Evolutionary conservation across 2,329 filamentous ascomycete genomes (phyloP).

Genomic region (Malbranchea zuffiana): DNA sequence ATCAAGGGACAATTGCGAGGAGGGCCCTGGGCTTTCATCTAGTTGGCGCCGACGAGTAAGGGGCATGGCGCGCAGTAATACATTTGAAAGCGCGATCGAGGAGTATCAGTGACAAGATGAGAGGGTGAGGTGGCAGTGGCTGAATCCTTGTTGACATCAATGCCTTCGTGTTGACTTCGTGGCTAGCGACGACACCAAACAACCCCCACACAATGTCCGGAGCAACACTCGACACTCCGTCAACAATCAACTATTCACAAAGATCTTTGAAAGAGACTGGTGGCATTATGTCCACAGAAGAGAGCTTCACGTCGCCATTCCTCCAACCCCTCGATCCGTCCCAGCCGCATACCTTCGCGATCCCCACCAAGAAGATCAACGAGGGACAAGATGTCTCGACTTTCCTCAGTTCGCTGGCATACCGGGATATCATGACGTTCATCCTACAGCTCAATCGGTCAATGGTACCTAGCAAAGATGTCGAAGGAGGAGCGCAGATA

Average conservation of each 20-base stretch:
- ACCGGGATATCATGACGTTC: constrained; percentile 77
- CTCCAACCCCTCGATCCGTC: constrained; percentile 38
- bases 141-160: too few relatives aligned
- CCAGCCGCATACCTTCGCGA: constrained; percentile 47
- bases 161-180: too few relatives aligned
- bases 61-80: too few relatives aligned
- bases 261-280: too few relatives aligned
- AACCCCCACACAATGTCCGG: too few relatives aligned
- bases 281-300: constrained; percentile 4
- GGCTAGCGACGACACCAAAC: too few relatives aligned
- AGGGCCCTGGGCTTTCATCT: neutral
- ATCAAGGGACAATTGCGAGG: constrained; percentile 2
- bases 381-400: constrained; percentile 68
- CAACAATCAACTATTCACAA: too few relatives aligned
- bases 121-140: too few relatives aligned
- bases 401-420: constrained; percentile 73
- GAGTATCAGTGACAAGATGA: too few relatives aligned
- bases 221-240: too few relatives aligned
- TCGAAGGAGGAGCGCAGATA: constrained; percentile 19
- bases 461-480: constrained; percentile 59
- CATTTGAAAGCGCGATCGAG: too few relatives aligned
- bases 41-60: neutral
- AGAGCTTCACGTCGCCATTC: constrained; percentile 23
- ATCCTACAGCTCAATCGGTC: constrained; percentile 81
- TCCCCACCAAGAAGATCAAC: constrained; percentile 71